Conservation (phyloP, 495 filamentous ascomycete genomes). For the Neurospora sp. region DNA sequence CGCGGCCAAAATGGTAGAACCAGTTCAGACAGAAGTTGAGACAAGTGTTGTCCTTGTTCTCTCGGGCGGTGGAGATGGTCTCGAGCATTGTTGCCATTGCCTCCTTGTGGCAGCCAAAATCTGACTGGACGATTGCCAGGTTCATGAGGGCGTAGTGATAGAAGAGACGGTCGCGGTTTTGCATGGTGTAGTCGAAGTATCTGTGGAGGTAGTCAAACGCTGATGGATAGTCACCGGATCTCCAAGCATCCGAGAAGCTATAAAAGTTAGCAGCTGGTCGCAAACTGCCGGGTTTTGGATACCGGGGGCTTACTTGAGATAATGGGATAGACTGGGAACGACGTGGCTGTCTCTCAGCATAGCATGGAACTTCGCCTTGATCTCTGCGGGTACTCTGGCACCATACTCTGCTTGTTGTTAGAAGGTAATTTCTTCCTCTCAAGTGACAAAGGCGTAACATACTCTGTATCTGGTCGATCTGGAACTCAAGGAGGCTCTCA, state of each 20-base stretch:
- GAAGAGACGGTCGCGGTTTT: conserved; percentile 67
- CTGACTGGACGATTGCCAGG: conserved; percentile 83
- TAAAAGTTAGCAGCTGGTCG: conserved; percentile 11
- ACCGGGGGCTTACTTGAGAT: conserved; percentile 48
- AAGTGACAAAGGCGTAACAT: conserved; percentile 17
- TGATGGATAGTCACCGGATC: conserved; percentile 77
- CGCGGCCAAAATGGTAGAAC: conserved; percentile 90
- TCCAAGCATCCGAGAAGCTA: conserved; percentile 86
- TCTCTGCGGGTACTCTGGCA: conserved; percentile 57
- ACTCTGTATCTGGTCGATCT: conserved; percentile 81
- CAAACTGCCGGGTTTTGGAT: conserved; percentile 1
- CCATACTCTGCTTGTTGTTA: conserved; percentile 32
- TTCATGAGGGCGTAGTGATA: conserved; percentile 98
- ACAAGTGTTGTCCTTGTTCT: conserved; percentile 85
- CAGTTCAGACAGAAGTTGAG: conserved; percentile 93
- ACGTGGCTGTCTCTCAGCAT: conserved; percentile 57
- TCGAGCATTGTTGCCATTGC: conserved; percentile 91
- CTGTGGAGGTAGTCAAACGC: conserved; percentile 88
- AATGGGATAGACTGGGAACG: conserved; percentile 64
- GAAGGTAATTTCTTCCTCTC: background rate
- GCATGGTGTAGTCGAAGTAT: conserved; percentile 97
- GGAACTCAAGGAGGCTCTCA: conserved; percentile 75
- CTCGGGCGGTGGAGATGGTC: conserved; percentile 79
- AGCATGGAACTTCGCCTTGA: conserved; percentile 50
- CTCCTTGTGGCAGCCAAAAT: conserved; percentile 86